A percentile compares a stretch with the other conserved stretches of the same genome.
phyloP scores from a whole-genome alignment of 805 yeast species.

The Tetrapisispora taiwanensis region DNA sequence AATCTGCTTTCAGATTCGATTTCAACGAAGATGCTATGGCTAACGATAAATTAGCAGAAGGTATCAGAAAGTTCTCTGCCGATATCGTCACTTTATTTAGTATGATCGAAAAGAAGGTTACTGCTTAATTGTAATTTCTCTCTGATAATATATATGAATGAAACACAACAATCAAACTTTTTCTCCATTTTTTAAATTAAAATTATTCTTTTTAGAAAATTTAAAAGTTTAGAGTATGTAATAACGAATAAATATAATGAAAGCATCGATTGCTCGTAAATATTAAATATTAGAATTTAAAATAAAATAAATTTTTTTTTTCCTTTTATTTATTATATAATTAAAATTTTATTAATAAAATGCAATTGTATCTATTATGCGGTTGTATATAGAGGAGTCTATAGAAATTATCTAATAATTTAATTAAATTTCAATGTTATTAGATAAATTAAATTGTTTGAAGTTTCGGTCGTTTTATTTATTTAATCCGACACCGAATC shows the following conservation, averaged over 20 bases:
- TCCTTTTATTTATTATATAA: not conserved
- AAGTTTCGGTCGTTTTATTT: too few species aligned
- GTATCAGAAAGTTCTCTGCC: slow-evolving; percentile 94
- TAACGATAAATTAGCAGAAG: slow-evolving; percentile 93
- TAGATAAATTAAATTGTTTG: too few species aligned
- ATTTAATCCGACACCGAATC: slow-evolving; percentile 35
- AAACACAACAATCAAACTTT: too few species aligned
- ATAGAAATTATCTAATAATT: too few species aligned
- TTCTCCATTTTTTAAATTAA: too few species aligned
- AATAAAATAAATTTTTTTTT: not conserved
- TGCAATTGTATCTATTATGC: slow-evolving; percentile 1
- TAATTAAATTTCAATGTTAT: too few species aligned
- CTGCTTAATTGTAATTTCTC: slow-evolving; percentile 23
- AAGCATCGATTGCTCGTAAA: slow-evolving; percentile 3
- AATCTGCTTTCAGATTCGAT: slow-evolving; percentile 78
- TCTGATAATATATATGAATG: too few species aligned
- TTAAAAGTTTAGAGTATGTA: not conserved
- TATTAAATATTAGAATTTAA: not conserved
- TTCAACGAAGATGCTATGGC: slow-evolving; percentile 98
- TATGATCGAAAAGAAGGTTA: slow-evolving; percentile 50
- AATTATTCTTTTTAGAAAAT: too few species aligned
- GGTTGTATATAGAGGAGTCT: not conserved
- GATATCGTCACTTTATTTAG: slow-evolving; percentile 75
- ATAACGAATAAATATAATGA: slow-evolving; percentile 1
- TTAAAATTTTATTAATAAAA: not conserved